These are phyloP conservation scores for Epichloe amarillans DNA, from an alignment of 2,329 filamentous ascomycete species.

Conservation along the genomic window DNA sequence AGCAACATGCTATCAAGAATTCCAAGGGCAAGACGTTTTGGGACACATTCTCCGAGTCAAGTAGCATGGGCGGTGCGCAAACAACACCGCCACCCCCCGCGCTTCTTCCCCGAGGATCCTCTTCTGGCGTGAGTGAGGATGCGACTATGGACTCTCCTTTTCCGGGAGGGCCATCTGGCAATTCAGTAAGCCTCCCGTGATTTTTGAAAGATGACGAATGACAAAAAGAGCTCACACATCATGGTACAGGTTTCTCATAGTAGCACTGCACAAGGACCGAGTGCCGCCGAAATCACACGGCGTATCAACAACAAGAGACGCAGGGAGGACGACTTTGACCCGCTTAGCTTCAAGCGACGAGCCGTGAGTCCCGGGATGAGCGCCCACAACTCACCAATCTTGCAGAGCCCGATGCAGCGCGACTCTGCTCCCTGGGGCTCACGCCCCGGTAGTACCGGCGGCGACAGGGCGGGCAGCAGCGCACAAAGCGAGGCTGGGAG, in stretches of 20 bases:
- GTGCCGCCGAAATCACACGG: constrained; percentile 60
- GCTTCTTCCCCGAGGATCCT: constrained; percentile 44
- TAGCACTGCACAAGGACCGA: constrained; percentile 36
- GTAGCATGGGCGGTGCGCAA: constrained; percentile 33
- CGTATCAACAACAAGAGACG: constrained; percentile 73
- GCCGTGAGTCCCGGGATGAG: constrained; percentile 88
- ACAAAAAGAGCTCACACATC: not conserved
- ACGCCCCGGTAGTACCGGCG: constrained; percentile 49
- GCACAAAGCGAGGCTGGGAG: constrained; percentile 39
- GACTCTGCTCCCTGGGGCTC: constrained; percentile 62
- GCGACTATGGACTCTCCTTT: constrained; percentile 59
- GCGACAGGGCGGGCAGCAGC: constrained; percentile 36
- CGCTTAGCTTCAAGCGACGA: constrained; percentile 74
- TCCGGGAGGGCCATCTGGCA: constrained; percentile 23
- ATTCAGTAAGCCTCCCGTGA: constrained; percentile 9
- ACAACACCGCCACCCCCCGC: constrained; percentile 58
- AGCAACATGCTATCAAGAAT: constrained; percentile 58
- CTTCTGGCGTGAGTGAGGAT: constrained; percentile 54
- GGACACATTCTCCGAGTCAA: constrained; percentile 63
- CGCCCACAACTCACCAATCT: constrained; percentile 75
- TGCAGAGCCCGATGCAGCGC: constrained; percentile 70
- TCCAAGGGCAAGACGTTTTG: constrained; percentile 58
- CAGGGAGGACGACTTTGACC: constrained; percentile 82
- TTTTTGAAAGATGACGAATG: not conserved
- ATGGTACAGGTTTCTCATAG: constrained; percentile 12